Base-by-base conservation (phyloP, 2,329 filamentous ascomycete genomes). In the Microthyrium microscopicum region DNA sequence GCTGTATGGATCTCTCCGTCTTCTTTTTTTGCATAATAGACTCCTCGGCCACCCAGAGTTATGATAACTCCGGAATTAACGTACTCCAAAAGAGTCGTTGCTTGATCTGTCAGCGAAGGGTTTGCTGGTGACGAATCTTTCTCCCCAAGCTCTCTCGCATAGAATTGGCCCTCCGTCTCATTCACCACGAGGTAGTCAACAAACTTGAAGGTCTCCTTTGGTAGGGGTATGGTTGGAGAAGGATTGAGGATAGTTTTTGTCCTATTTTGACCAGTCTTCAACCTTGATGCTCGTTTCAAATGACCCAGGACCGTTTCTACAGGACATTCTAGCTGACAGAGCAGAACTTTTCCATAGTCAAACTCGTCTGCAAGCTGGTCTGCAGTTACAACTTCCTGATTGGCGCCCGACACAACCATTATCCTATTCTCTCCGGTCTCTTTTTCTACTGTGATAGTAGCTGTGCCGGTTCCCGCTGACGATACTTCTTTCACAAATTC, bases 121-220 rank as follows among this genome's bases (percentile, higher is more conserved):
- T 54, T 46, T 42, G 51, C 50, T 3, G 50, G 50, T 13, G 44
- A 35, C 18, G 38, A 40, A 26, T 42, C 26, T 38, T 49, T 8
- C 41, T 46, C 31, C n/a, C n/a, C n/a, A n/a, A n/a, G n/a, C n/a
- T n/a, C n/a, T n/a, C n/a, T n/a, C n/a, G n/a, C n/a, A n/a, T n/a
- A n/a, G 44, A 50, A 19, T 47, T 44, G 60, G 2, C 68, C 71
- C 58, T 94, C 85, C 1, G 77, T 89, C 60, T 94, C 85, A 49
- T 95, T 94, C 46, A 94, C 70, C 32, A 94, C 70, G 27, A 94
- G 62, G 46, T 92, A 82, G 26, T 73, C 72, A 20, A 94, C 65
- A 1, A 68, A 70, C 5, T 52, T 45, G 49, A 79, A 89, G 6
- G 71, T 73, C 19, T 70, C 63, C 1, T 61, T 61, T 1, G 81